Conservation (phyloP, 2,329 filamentous ascomycete species). For the Fusarium sp. region DNA sequence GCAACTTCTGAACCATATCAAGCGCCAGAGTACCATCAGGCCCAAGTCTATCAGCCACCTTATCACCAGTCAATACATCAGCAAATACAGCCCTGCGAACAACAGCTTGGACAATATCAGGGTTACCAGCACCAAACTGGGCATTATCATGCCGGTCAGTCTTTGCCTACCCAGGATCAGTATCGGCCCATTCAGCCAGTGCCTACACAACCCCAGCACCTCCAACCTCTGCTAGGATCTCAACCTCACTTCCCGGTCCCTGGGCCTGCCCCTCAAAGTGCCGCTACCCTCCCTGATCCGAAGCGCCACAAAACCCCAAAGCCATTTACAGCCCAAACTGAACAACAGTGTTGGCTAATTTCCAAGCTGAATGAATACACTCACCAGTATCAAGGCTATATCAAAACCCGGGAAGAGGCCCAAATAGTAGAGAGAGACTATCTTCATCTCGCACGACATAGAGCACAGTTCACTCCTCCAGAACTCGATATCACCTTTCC, state of each 20-base stretch:
- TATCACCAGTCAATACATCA: not conserved
- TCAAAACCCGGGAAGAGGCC: not conserved
- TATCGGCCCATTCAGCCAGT: not conserved
- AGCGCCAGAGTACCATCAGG: not conserved
- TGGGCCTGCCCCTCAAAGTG: not conserved
- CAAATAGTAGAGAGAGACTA: not conserved
- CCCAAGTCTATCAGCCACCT: not conserved
- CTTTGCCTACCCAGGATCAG: no score
- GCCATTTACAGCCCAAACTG: not conserved
- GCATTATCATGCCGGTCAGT: no score
- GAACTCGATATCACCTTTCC: slow-evolving; percentile 32
- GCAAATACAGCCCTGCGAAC: not conserved
- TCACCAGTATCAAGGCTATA: slow-evolving; percentile 26
- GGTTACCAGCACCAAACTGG: not conserved
- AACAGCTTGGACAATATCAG: not conserved
- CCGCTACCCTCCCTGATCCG: not conserved
- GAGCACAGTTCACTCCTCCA: not conserved
- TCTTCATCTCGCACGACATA: slow-evolving; percentile 9
- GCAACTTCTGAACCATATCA: not conserved
- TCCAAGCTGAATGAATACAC: slow-evolving; percentile 6
- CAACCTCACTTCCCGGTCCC: not conserved
- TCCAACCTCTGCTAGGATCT: not conserved
- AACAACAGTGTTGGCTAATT: not conserved
- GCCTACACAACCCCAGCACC: no score
- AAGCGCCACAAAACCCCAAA: not conserved